Conservation (phyloP, 768 basidiomycete genomes). For the Termitomyces bulborhizus region DNA sequence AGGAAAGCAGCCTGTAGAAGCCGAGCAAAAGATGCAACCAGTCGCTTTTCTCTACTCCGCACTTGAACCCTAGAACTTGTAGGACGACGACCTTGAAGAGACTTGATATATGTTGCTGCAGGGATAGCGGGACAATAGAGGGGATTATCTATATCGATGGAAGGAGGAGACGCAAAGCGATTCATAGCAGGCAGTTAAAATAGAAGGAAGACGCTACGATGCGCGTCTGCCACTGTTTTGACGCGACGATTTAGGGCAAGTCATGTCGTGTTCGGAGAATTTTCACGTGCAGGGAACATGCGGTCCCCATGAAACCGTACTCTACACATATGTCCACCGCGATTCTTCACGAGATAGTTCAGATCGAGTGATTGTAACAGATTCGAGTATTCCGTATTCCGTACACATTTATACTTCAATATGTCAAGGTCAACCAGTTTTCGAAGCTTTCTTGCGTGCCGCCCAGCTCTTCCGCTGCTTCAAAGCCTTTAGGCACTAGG, state of each 20-base stretch:
- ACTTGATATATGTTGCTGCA: slow-evolving; percentile 39
- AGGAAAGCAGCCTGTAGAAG: slow-evolving; percentile 24
- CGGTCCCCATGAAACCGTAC: too few species aligned
- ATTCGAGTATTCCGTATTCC: too few species aligned
- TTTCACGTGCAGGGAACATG: too few species aligned
- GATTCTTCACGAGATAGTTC: too few species aligned
- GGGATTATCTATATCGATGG: slow-evolving; percentile 49
- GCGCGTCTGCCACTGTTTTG: neutral
- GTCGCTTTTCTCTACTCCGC: slow-evolving; percentile 7
- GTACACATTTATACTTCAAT: too few species aligned
- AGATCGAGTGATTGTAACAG: too few species aligned
- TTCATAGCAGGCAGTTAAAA: slow-evolving; percentile 1
- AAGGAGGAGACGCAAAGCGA: slow-evolving; percentile 23
- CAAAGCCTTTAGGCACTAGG: too few species aligned
- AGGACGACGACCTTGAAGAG: slow-evolving; percentile 28
- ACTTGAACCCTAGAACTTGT: slow-evolving; percentile 11
- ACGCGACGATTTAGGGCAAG: neutral
- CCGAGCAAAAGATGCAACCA: slow-evolving; percentile 27
- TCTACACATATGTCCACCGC: too few species aligned
- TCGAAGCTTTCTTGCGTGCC: too few species aligned
- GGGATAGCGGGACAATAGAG: slow-evolving; percentile 50
- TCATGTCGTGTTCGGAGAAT: neutral
- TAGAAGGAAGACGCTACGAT: neutral
- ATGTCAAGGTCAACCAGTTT: too few species aligned
- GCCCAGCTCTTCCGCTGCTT: too few species aligned